Base-by-base conservation (phyloP, 2,329 filamentous ascomycete genomes). In the Diaporthe caulivora region DNA sequence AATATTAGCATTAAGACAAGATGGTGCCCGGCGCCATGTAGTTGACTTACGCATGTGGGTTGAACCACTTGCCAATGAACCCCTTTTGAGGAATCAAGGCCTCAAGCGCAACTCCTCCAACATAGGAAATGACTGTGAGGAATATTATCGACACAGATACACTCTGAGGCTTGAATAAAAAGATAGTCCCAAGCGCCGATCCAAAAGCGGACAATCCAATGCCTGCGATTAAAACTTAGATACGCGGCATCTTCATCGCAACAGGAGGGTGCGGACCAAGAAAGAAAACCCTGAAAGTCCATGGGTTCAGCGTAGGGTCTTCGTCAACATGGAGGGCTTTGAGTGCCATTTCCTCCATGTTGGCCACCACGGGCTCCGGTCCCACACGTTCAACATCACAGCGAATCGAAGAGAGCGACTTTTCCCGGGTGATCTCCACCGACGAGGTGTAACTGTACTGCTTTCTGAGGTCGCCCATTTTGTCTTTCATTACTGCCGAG, bases 121-220 rank as follows among this genome's bases (percentile, higher is more conserved):
- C 77, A 71, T 86, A 87, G 44, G 80, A 81, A 18, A 87, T 80
- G 37, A 87, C 83, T 3, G 82, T 81, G 70, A 87, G 72, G 77
- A 87, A 87, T 26, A 87, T 83, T 21, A 81, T 78, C 1, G 83
- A 85, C 13, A 87, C 83, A 34, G 76, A 81, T 62, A 87, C 82
- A 6, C 80, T 80, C 76, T 86, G 86, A 2, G 86, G 85, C 76
- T 86, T 86, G 80, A 87, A 87, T 67, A 84, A 83, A 76, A 83
- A 87, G 71, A 87, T 86, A 44, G 83, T 82, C 49, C 82, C 80
- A 8, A 87, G 79, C 8, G 83, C 82, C 24, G 81, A 80, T n/a
- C 80, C 83, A 64, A 83, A 83, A 26, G 76, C 73, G 17, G 82
- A 80, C 9, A 84, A 75, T 5, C 79, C 81, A 49, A 82, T 72